phyloP scores from a whole-genome alignment of 768 basidiomycete genomes.

The Tephrocybe sp. region DNA sequence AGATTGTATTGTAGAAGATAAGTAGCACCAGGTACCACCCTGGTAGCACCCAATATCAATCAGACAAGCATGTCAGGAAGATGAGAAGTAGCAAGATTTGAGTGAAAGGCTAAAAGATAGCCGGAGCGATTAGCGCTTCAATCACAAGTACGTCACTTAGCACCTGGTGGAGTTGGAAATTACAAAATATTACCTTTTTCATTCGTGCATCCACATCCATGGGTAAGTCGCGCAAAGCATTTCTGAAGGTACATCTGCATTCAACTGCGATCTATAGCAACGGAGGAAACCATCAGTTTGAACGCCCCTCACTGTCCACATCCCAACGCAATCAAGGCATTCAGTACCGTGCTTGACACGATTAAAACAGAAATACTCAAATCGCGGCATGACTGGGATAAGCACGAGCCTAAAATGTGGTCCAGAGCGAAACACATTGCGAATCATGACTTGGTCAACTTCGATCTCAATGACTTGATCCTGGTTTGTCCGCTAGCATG shows the following conservation, averaged over 20 bases:
- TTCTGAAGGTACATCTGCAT: neutral
- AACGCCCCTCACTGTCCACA: conserved; percentile 61
- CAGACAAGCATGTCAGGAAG: too few species aligned
- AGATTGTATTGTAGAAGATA: too few species aligned
- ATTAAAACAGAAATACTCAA: conserved; percentile 68
- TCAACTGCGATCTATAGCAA: conserved; percentile 35
- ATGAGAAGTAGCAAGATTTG: too few species aligned
- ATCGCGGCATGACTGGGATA: conserved; percentile 69
- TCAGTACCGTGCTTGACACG: conserved; percentile 45
- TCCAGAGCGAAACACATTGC: conserved; percentile 49
- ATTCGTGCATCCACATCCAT: neutral
- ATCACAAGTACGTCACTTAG: too few species aligned
- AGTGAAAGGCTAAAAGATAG: too few species aligned
- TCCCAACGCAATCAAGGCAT: conserved; percentile 61
- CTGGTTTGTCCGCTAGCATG: conserved; percentile 26
- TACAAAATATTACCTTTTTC: too few species aligned
- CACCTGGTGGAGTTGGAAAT: too few species aligned
- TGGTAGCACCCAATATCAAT: too few species aligned
- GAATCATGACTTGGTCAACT: conserved; percentile 50
- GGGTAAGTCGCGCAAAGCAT: conserved; percentile 1
- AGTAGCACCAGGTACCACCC: too few species aligned
- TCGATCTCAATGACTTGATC: conserved; percentile 46
- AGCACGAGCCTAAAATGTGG: conserved; percentile 75
- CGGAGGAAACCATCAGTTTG: conserved; percentile 52
- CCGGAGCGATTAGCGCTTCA: too few species aligned